Evolutionary conservation across 306 rosid species (phyloP).

Genomic region (Malus domestica): DNA sequence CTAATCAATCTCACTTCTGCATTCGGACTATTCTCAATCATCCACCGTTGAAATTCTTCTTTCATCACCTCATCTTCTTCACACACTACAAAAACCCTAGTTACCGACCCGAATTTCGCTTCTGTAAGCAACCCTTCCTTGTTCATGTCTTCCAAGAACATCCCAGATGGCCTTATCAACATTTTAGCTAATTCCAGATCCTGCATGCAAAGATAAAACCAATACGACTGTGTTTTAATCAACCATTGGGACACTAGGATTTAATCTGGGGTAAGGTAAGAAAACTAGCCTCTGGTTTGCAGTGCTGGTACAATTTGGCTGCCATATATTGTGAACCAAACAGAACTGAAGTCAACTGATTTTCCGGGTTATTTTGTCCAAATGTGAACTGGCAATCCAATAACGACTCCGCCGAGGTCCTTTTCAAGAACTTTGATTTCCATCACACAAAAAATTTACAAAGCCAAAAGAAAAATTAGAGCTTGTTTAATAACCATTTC

Average conservation of each 20-base stretch:
- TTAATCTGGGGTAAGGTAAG: background rate
- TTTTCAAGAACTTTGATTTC: conserved; percentile 13
- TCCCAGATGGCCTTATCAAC: conserved; percentile 17
- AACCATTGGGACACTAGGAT: background rate
- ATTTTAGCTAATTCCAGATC: conserved; percentile 22
- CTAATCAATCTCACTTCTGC: background rate
- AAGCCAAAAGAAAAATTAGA: no score
- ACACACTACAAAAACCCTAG: conserved; percentile 6
- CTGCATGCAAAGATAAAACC: conserved; percentile 1
- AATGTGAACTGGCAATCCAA: conserved; percentile 9
- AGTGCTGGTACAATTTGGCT: conserved; percentile 8
- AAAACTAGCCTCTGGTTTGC: conserved; percentile 16
- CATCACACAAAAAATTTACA: background rate
- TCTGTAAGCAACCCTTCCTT: conserved; percentile 9
- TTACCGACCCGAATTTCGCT: conserved; percentile 18
- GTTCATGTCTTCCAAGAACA: conserved; percentile 17
- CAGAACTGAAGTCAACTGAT: conserved; percentile 9
- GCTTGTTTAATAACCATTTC: no score
- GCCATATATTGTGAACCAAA: conserved; percentile 18
- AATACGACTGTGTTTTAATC: no score
- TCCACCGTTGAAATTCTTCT: conserved; percentile 24
- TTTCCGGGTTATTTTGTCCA: background rate
- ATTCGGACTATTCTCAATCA: conserved; percentile 10
- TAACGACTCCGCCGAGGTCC: conserved; percentile 12
- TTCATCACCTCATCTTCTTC: conserved; percentile 25